phyloP scores from a whole-genome alignment of 768 basidiomycete species.

The Lactarius akahatsu region DNA sequence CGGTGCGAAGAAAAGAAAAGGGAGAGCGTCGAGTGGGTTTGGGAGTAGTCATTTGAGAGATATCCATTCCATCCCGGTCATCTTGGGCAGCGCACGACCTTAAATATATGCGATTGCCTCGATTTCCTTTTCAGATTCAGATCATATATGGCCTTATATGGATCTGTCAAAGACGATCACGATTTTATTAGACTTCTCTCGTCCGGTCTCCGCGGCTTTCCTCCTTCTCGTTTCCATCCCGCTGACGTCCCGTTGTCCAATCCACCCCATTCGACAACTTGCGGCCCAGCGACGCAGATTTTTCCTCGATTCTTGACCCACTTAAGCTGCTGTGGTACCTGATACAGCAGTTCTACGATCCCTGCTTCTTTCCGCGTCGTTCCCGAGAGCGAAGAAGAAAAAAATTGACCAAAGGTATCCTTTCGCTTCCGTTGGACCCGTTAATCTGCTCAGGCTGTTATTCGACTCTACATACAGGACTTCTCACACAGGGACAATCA shows the following conservation, averaged over 20 bases:
- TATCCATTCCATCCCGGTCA: background rate
- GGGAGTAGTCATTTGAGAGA: background rate
- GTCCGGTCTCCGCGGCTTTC: background rate
- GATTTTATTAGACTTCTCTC: constrained; percentile 1
- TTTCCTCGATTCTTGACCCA: background rate
- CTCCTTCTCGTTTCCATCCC: background rate
- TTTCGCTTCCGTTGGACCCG: constrained; percentile 1
- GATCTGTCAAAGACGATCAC: background rate
- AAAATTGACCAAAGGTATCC: background rate
- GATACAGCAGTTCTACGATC: background rate
- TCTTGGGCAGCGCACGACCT: background rate
- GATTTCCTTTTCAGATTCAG: background rate
- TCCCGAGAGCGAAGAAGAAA: background rate
- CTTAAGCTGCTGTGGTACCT: background rate
- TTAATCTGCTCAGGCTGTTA: background rate
- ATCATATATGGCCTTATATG: background rate
- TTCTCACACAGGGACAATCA: background rate
- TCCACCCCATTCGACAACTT: background rate
- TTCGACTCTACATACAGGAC: background rate
- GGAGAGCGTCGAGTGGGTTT: background rate
- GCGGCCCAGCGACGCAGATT: background rate
- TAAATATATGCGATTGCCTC: background rate
- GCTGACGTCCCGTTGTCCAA: background rate
- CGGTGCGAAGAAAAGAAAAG: constrained; percentile 14
- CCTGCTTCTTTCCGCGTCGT: background rate